Conservation (phyloP, 2,329 filamentous ascomycete species). For the Beauveria medogensis region DNA sequence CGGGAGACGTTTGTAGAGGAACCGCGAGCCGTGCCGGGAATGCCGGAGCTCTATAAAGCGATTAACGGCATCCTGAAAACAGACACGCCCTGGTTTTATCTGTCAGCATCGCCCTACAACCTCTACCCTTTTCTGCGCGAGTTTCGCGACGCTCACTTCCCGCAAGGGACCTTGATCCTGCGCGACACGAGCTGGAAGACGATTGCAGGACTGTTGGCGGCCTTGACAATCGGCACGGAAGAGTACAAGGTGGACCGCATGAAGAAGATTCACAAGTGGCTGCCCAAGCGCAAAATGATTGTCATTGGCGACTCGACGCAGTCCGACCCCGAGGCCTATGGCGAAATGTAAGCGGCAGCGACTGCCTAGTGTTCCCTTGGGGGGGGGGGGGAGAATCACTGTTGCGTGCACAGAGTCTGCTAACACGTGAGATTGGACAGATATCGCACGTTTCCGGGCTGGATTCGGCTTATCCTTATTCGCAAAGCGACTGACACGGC, state of each 20-base stretch:
- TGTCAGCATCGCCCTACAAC: constrained; percentile 90
- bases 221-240: constrained; percentile 71
- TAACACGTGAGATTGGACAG: constrained; percentile 24
- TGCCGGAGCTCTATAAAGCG: constrained; percentile 67
- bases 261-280: constrained; percentile 66
- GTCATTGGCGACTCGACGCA: constrained; percentile 88
- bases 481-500: constrained; percentile 73
- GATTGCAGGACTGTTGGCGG: constrained; percentile 68
- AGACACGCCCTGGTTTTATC: constrained; percentile 78
- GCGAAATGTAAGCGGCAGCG: constrained; percentile 52
- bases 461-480: constrained; percentile 79
- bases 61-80: constrained; percentile 66
- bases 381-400: too few species aligned
- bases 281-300: constrained; percentile 72
- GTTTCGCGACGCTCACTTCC: constrained; percentile 66
- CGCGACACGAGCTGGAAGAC: constrained; percentile 84
- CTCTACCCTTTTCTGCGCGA: constrained; percentile 76
- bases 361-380: background rate
- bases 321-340: constrained; percentile 84
- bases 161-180: constrained; percentile 71
- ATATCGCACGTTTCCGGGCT: constrained; percentile 58
- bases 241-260: constrained; percentile 81
- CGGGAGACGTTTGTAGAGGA: constrained; percentile 74
- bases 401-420: background rate
- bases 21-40: constrained; percentile 63